Evolutionary conservation across 257 asterid genomes (phyloP), one percentile per base, ranked within the genome.

Genomic region (Hygrophila difformis): DNA sequence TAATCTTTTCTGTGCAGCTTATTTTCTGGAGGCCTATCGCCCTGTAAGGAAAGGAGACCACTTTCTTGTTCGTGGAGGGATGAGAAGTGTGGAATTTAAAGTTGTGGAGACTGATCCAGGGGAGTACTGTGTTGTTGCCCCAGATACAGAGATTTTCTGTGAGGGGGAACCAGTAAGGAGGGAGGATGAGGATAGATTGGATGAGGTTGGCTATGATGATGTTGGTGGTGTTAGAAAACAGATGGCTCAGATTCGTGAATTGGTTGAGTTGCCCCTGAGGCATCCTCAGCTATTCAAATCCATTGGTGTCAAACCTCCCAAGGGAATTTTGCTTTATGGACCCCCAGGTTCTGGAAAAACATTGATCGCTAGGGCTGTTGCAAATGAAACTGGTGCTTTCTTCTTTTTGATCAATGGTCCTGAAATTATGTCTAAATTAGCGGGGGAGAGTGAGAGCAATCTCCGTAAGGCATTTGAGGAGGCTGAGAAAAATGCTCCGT

Each of bases 341-440:
- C 93, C 96, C 47, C 96, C 96, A 3, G 96, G 96, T 19, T 76
- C 96, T 38, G 96, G 96, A 28, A 86, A 86, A 71, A 86, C 96
- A 21, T 61, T 86, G 44, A 86, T 86, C 16, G 96, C 96, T 17
- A 60, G 96, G 33, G 96, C 96, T 6, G 94, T 86, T 47, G 96
- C 96, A 29, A 86, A 86, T 51, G 96, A 86, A 61, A 86, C 94
- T 11, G 96, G 96, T 24, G 96, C 96, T 6, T 86, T 86, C 72
- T 86, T 86, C 84, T 86, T 84, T 54, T 75, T 84, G 52, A 84
- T 84, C 16, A 84, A 84, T 47, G 95, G 95, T 5, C 93, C 95
- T 8, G 95, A 84, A 53, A 84, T 84, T 31, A 85, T 85, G 95
- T 85, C 95, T 0, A 85, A 85, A 61, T 47, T 86, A 74, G 94